Base-by-base conservation (phyloP, 306 rosid species). In the Biancaea sappan region DNA sequence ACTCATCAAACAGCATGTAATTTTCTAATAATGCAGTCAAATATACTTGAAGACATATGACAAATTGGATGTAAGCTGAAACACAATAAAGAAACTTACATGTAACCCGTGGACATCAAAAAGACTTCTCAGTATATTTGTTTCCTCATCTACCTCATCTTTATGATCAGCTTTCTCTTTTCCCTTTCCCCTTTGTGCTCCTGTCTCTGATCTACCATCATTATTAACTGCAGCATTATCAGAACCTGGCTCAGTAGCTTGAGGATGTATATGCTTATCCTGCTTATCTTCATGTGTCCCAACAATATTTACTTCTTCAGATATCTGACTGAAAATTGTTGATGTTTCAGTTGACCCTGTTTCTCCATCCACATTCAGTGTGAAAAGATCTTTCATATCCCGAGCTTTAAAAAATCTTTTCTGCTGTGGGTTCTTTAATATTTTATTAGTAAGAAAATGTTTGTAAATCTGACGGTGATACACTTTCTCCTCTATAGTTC, bases 401-500 rank as follows among this genome's bases (percentile, higher is more conserved):
- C 97, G 89, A 81, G 99, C 95, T 80, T 84, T 94, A 50, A 94
- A 94, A 81, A 94, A 92, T 87, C 99, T 86, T 87, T 79, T 94
- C 90, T 94, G 99, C 81, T 92, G 99, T 61, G 97, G 99, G 77
- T 92, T 94, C 71, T 94, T 92, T 81, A 94, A 74, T 79, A 94
- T 88, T 82, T 92, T 94, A 82, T 94, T 94, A 22, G 97, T 94
- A 58, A 94, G 93, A 86, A 88, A 94, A 84, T 94, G 99, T 75
- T 92, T 94, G 87, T 94, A 94, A 80, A 92, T 94, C 84, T 94
- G 99, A 66, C 99, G 86, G 83, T 94, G 96, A 84, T 94, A 94
- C 31, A 94, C 95, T 81, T 92, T 92, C 88, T 92, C 99, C 87
- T 94, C 97, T 70, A 94, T 90, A 46, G 99, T 92, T 81, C 99